Base-by-base conservation (phyloP, 169 alveolate species). In the Pseudocohnilembus persalinus region DNA sequence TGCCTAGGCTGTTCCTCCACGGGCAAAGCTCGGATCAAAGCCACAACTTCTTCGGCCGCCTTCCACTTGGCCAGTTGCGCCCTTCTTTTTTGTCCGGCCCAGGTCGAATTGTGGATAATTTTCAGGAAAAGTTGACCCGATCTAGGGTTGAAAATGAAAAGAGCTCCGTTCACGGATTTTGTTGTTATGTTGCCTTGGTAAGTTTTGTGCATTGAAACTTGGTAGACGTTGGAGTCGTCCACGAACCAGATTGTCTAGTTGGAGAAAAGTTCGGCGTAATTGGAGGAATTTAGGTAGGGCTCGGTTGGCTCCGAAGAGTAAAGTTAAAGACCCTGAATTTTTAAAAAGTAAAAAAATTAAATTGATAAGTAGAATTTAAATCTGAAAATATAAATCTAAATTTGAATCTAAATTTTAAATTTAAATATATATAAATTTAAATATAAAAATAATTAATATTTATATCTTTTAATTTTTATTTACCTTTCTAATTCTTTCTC, bases 31-130 rank as follows among this genome's bases (percentile, higher is more conserved):
- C 99, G 96, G 90, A 99, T 99, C 88, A 99, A 90, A n/a, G 99
- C 99, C n/a, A 99, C 99, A 1, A 98, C 99, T 92, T 99, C 99
- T 92, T 99, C 99, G 0, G 99, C 99, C 0, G 99, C 99, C 93
- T 99, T 99, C 99, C 99, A 99, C 88, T 98, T 98, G 29, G 99
- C 99, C 87, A 99, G 92, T 95, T 99, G 99, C 35, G 99, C 98
- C 81, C 99, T 96, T 77, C 99, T 98, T 90, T 99, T 99, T 95
- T 99, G 99, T 0, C 99, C 99, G 35, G 99, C 99, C 99, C 99
- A 99, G 64, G 99, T 99, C 27, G 99, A 98, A 29, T 99, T 99
- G 95, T 99, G 99, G 84, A 99, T 99, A 81, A 99, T 98, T 97
- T 99, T 99, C 84, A 99, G 92, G 96, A 99, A 99, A 84, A 99